A percentile compares a stretch with the other conserved stretches of the same genome.
Conservation (phyloP, 441 rosid species). For the Aquilaria agallochum region DNA sequence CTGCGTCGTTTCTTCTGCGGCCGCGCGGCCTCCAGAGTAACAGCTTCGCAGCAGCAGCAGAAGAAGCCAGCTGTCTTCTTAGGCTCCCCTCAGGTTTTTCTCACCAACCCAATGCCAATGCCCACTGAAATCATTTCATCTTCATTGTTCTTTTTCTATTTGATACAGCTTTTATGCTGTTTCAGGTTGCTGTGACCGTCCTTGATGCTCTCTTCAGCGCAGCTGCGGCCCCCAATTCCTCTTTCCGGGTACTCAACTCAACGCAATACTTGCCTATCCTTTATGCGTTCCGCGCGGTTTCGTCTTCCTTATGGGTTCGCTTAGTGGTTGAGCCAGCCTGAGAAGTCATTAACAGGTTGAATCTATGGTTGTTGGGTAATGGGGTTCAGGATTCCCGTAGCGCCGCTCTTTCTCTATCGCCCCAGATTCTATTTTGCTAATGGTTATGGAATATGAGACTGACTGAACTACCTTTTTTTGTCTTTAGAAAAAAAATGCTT, state of each 20-base stretch:
- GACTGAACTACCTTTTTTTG: no score
- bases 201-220: conserved; percentile 78
- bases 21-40: conserved; percentile 22
- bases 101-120: neutral
- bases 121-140: neutral
- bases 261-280: no score
- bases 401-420: no score
- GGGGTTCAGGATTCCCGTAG: neutral
- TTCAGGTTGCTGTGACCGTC: conserved; percentile 71
- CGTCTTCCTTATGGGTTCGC: no score
- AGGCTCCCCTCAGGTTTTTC: conserved; percentile 87
- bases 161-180: conserved; percentile 3
- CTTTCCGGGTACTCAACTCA: conserved; percentile 54
- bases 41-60: conserved; percentile 27
- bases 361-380: neutral
- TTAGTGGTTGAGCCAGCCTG: no score
- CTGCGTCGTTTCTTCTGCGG: conserved; percentile 74
- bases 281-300: no score
- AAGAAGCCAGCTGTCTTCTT: conserved; percentile 77
- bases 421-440: no score
- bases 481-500: no score
- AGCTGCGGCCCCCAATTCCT: conserved; percentile 53
- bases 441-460: no score
- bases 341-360: neutral
- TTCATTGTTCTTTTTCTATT: neutral